A percentile compares a stretch with the other conserved stretches of the same genome.
Conservation (phyloP, 257 asterid genomes). For the Solanum chaucha region DNA sequence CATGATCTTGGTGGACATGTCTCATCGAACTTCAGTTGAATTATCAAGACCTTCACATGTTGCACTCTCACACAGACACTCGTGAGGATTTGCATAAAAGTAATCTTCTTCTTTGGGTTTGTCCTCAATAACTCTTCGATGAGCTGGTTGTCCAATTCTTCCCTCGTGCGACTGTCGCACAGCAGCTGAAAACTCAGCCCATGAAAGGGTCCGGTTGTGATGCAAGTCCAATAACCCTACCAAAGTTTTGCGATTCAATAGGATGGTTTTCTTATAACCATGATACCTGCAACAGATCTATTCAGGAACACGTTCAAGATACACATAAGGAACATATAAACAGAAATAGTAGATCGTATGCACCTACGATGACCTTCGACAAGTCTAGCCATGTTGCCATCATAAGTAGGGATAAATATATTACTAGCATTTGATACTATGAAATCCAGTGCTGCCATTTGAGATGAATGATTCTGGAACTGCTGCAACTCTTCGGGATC, state of each 20-base stretch:
- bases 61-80: conserved; percentile 52
- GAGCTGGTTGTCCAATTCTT: conserved; percentile 66
- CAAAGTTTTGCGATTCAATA: conserved; percentile 54
- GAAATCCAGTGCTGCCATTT: conserved; percentile 95
- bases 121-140: conserved; percentile 36
- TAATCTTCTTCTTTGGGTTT: conserved; percentile 92
- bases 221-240: conserved; percentile 64
- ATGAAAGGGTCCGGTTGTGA: conserved; percentile 54
- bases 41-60: conserved; percentile 35
- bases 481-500: conserved; percentile 52
- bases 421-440: conserved; percentile 76
- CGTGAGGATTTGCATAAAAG: conserved; percentile 76
- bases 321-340: background rate
- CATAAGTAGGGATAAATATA: conserved; percentile 72
- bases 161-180: conserved; percentile 40
- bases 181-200: conserved; percentile 53
- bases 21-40: conserved; percentile 22
- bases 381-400: conserved; percentile 87
- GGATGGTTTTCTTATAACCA: conserved; percentile 73
- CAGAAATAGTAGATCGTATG: background rate
- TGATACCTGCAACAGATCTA: conserved; percentile 46
- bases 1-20: background rate
- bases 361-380: conserved; percentile 97
- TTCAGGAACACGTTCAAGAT: background rate
- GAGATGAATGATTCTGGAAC: conserved; percentile 89